phyloP scores from a whole-genome alignment of 768 basidiomycete species.

The Tulasnella sp. region DNA sequence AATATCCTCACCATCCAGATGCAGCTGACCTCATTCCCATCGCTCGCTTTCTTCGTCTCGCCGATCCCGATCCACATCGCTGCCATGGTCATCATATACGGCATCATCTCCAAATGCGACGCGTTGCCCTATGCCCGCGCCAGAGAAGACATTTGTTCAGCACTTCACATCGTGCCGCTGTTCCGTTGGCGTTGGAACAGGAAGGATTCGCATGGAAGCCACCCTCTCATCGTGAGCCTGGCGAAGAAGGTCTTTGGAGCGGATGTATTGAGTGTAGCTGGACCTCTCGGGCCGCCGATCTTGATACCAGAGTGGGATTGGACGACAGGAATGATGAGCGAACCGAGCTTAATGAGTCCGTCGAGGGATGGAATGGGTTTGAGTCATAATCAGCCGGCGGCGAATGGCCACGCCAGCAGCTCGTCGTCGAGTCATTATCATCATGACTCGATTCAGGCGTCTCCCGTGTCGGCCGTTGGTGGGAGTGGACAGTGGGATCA shows the following conservation, averaged over 20 bases:
- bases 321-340: constrained; percentile 19
- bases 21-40: constrained; percentile 71
- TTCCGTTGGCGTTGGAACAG: constrained; percentile 91
- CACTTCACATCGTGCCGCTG: constrained; percentile 76
- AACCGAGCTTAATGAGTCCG: not conserved
- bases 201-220: constrained; percentile 65
- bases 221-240: constrained; percentile 73
- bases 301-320: constrained; percentile 44
- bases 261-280: constrained; percentile 46
- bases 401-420: not conserved
- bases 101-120: constrained; percentile 70
- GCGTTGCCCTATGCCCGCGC: constrained; percentile 52
- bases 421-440: too few relatives aligned
- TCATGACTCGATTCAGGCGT: not conserved
- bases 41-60: constrained; percentile 80
- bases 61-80: constrained; percentile 83
- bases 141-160: constrained; percentile 75
- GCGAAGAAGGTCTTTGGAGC: constrained; percentile 71
- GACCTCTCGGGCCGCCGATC: constrained; percentile 16
- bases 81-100: constrained; percentile 84
- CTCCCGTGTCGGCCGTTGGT: too few relatives aligned
- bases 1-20: constrained; percentile 79
- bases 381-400: not conserved
- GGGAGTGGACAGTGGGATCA: not conserved
- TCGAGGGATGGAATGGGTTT: not conserved